These are phyloP conservation scores for Helichrysum umbraculigerum DNA, from an alignment of 129 eudicot genomes.

Conservation along the genomic window DNA sequence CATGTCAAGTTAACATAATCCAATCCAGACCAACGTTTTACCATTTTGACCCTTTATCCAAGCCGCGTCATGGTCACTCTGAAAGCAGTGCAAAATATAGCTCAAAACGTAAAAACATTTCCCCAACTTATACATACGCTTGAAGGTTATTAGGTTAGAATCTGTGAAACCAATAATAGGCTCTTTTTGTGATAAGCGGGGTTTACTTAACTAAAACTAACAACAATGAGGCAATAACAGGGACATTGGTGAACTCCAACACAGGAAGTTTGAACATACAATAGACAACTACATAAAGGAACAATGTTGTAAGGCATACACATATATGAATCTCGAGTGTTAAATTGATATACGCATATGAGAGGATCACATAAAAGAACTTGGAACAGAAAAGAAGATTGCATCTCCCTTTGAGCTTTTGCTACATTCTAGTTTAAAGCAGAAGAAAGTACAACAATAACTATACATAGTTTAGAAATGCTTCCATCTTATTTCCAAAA, in stretches of 20 bases:
- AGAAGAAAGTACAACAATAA: not conserved
- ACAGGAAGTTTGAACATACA: not conserved
- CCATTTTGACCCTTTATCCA: not conserved
- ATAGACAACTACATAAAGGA: not conserved
- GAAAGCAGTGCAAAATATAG: not conserved
- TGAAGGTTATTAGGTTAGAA: not conserved
- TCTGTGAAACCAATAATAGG: not conserved
- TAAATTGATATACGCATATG: not conserved
- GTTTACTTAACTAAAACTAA: not conserved
- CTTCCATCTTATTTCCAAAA: not conserved
- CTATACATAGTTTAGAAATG: not conserved
- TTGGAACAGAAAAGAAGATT: not conserved
- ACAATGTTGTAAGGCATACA: not conserved
- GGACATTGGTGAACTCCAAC: not conserved
- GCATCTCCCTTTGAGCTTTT: not conserved
- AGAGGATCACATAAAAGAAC: not conserved
- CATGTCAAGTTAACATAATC: not conserved
- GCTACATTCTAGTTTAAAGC: not conserved
- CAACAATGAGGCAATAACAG: not conserved
- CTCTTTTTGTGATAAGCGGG: not conserved
- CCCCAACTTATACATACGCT: not conserved
- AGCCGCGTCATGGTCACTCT: not conserved
- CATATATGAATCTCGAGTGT: not conserved
- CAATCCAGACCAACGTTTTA: not conserved
- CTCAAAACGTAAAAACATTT: not conserved